phyloP scores from a whole-genome alignment of 352 stramenopile species.

The Globisporangium canariense region DNA sequence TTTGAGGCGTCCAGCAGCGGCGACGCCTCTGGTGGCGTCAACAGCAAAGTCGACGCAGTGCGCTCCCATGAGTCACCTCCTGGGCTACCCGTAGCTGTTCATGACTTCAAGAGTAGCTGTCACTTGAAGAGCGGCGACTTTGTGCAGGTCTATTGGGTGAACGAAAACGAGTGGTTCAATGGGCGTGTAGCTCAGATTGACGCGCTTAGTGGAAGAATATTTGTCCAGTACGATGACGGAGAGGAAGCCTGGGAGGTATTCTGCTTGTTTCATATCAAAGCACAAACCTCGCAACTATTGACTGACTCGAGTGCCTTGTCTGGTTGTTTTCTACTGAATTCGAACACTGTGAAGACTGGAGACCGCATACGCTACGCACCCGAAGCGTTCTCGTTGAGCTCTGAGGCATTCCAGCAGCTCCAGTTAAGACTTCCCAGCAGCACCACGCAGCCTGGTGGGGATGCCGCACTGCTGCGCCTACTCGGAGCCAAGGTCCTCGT shows the following conservation, averaged over 20 bases:
- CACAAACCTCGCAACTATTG: neutral
- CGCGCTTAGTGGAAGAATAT: constrained; percentile 9
- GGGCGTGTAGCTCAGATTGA: constrained; percentile 22
- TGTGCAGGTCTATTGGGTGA: constrained; percentile 46
- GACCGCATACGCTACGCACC: constrained; percentile 16
- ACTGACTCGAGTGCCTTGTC: neutral
- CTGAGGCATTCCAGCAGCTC: constrained; percentile 25
- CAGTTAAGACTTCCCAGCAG: constrained; percentile 22
- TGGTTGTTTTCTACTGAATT: neutral
- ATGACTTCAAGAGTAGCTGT: neutral
- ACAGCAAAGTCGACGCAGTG: neutral
- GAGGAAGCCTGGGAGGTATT: constrained; percentile 44
- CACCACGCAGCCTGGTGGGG: neutral
- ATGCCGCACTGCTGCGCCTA: constrained; percentile 1
- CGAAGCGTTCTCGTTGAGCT: neutral
- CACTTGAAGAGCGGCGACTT: constrained; percentile 18
- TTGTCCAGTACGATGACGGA: constrained; percentile 48
- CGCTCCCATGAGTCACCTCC: neutral
- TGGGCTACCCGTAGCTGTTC: neutral
- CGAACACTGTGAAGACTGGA: neutral
- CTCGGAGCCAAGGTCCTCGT: constrained; percentile 24
- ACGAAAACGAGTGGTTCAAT: constrained; percentile 47
- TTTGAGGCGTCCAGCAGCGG: constrained; percentile 26
- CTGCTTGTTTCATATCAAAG: neutral
- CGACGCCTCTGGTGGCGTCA: constrained; percentile 14